Base-by-base conservation (phyloP, 1,139 yeast species). In the Candida pseudocylindracea region DNA sequence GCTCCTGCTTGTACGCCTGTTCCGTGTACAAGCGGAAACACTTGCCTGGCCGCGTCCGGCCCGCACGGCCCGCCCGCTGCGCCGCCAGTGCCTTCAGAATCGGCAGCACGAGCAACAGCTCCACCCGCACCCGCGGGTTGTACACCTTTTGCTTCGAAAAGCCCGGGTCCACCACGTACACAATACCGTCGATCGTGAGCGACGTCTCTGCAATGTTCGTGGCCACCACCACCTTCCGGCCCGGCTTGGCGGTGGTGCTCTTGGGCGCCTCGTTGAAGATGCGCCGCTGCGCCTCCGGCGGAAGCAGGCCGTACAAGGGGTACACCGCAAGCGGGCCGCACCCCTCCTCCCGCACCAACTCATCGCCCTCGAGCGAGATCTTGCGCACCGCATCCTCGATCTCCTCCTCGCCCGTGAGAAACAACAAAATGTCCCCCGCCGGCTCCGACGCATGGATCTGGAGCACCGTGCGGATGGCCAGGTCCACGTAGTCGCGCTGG, bases 31-130 rank as follows among this genome's bases (percentile, higher is more conserved):
- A 63, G 47, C 98, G 66, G 66, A 85, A 88, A 55, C 96, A 85
- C 52, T 88, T 88, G 49, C 98, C 98, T 8, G 98, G 96, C 48
- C 93, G 69, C 6, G 98, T 88, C 69, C 98, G 91, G 61, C 98
- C 98, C 36, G 98, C 98, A 68, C 98, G 83, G 67, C 98, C 98
- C 27, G 98, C 96, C 56, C 98, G 70, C 55, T 88, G 98, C 53
- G 85, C 95, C 1, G 98, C 94, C 34, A 92, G 73, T 0, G 98
- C 98, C 53, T 83, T 88, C 11, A 96, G 85, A 40, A 88, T 85
- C 31, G 98, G 98, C 8, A 94, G 80, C 7, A 88, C 96, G 35
- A 88, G 63, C 43, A 88, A 61, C 1, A 95, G 83, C 51, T 88
- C 96, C 20, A 88, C 95, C 53, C 98, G 67, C 40, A 85, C 80